Percentiles rank a stretch among this genome's conserved stretches.
phyloP scores from a whole-genome alignment of 108 stramenopile genomes.

The Seminavis robusta region DNA sequence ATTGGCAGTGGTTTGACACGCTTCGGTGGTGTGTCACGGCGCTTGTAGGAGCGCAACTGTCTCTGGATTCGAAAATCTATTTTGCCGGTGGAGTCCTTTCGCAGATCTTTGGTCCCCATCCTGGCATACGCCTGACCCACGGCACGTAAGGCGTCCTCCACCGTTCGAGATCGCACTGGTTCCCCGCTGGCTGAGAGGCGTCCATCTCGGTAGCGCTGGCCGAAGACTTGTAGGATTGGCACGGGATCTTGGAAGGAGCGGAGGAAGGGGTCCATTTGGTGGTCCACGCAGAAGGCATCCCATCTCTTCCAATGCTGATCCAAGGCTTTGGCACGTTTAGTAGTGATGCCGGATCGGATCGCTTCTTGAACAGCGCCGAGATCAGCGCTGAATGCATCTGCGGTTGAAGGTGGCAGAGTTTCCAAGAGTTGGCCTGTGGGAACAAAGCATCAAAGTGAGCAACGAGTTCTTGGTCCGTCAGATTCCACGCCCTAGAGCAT shows the following conservation, averaged over 20 bases:
- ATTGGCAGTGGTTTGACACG: slow-evolving; percentile 42
- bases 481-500: slow-evolving; percentile 14
- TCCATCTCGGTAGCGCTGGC: slow-evolving; percentile 13
- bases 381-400: slow-evolving; percentile 14
- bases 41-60: slow-evolving; percentile 10
- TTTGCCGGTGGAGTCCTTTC: slow-evolving; percentile 9
- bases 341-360: slow-evolving; percentile 2
- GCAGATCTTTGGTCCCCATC: slow-evolving; percentile 25
- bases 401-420: slow-evolving; percentile 7
- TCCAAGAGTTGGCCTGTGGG: slow-evolving; percentile 29
- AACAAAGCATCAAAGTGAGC: slow-evolving; percentile 15
- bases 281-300: slow-evolving; percentile 1
- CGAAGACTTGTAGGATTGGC: slow-evolving; percentile 41
- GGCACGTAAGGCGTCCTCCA: slow-evolving; percentile 13
- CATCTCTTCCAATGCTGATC: slow-evolving; percentile 9
- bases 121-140: slow-evolving; percentile 22
- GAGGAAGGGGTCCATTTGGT: slow-evolving; percentile 23
- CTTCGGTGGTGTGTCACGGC: slow-evolving; percentile 29
- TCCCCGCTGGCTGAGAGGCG: slow-evolving; percentile 16
- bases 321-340: neutral
- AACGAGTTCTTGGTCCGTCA: slow-evolving; percentile 16
- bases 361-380: slow-evolving; percentile 15
- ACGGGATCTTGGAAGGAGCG: slow-evolving; percentile 14
- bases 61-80: slow-evolving; percentile 16
- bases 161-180: slow-evolving; percentile 22